A percentile compares a stretch with the other conserved stretches of the same genome.
Conservation (phyloP, 768 basidiomycete genomes). For the Lyophyllum atratum region DNA sequence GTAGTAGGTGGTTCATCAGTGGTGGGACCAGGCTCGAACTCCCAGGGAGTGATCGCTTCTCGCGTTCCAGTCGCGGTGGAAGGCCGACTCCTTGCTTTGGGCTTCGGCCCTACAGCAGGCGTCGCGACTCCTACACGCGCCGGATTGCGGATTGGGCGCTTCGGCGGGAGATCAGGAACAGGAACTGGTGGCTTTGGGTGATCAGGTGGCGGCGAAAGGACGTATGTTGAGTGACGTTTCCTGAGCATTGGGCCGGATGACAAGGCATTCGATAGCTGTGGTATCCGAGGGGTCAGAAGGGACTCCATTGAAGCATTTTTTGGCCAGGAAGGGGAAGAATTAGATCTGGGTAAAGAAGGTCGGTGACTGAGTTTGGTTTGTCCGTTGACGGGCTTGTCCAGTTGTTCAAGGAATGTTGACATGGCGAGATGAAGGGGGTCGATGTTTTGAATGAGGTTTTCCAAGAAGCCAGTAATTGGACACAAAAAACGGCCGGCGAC, state of each 20-base stretch:
- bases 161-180: conserved; percentile 23
- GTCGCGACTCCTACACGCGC: conserved; percentile 19
- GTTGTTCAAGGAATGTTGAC: conserved; percentile 11
- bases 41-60: conserved; percentile 35
- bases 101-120: conserved; percentile 2
- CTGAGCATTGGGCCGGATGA: conserved; percentile 21
- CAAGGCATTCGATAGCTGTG: not conserved
- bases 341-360: conserved; percentile 18
- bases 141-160: conserved; percentile 35
- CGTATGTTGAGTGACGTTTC: conserved; percentile 35
- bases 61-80: conserved; percentile 26
- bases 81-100: conserved; percentile 19
- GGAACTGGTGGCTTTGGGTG: conserved; percentile 20
- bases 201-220: conserved; percentile 21
- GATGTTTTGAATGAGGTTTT: not conserved
- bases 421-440: conserved; percentile 1
- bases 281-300: conserved; percentile 8
- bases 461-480: not conserved
- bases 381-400: conserved; percentile 6
- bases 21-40: conserved; percentile 28
- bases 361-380: conserved; percentile 1
- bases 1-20: conserved; percentile 5
- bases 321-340: conserved; percentile 17
- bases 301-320: conserved; percentile 24
- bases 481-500: not conserved